phyloP scores from a whole-genome alignment of 306 rosid species.

The Vicia villosa region DNA sequence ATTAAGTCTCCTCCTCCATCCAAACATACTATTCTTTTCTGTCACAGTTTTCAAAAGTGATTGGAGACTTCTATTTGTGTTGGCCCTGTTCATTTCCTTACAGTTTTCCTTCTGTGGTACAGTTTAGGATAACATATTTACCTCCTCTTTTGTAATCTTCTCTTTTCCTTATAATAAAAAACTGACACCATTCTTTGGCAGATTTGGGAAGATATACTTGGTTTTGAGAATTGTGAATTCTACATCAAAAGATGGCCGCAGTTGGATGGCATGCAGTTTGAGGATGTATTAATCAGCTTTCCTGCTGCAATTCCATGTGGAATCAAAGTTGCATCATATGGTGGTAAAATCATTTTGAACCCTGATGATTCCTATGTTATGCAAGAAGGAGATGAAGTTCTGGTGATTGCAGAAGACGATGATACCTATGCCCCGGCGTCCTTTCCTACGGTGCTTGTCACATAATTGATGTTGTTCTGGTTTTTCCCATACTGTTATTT shows the following conservation, averaged over 20 bases:
- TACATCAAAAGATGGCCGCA: slow-evolving; percentile 93
- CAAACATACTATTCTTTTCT: not conserved
- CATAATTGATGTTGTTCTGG: slow-evolving; percentile 23
- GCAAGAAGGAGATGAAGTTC: slow-evolving; percentile 87
- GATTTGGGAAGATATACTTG: slow-evolving; percentile 98
- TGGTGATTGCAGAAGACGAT: slow-evolving; percentile 91
- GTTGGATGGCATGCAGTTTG: slow-evolving; percentile 78
- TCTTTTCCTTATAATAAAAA: slow-evolving; percentile 6
- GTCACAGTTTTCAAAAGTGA: too few relatives aligned
- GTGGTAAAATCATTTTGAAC: slow-evolving; percentile 82
- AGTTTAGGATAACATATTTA: too few relatives aligned
- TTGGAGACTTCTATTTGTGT: not conserved
- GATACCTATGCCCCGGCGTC: slow-evolving; percentile 81
- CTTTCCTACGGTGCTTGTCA: slow-evolving; percentile 74
- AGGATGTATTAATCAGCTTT: slow-evolving; percentile 75
- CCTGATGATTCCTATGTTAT: slow-evolving; percentile 83
- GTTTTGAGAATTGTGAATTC: slow-evolving; percentile 93
- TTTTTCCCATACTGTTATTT: slow-evolving; percentile 16
- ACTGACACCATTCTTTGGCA: slow-evolving; percentile 45
- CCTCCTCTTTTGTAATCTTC: not conserved
- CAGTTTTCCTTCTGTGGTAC: too few relatives aligned
- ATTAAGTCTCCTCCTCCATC: not conserved
- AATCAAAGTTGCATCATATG: slow-evolving; percentile 72
- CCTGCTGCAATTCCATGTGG: slow-evolving; percentile 97
- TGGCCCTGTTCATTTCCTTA: not conserved